A percentile compares a stretch with the other conserved stretches of the same genome.
Evolutionary conservation across 2,329 filamentous ascomycete genomes (phyloP).

Genomic region (Sporothrix protearum): DNA sequence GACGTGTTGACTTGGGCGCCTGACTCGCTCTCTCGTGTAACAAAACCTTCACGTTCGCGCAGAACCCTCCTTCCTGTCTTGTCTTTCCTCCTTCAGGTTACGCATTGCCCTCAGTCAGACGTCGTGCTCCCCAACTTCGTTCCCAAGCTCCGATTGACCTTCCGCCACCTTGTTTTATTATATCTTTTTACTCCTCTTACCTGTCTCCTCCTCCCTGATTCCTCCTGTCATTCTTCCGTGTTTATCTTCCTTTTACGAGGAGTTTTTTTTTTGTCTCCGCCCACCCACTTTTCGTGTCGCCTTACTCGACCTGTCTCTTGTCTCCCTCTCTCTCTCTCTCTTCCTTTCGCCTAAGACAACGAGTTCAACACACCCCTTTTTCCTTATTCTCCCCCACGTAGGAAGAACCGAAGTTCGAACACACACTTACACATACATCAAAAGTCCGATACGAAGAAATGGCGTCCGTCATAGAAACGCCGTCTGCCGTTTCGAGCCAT

Average conservation of each 20-base stretch:
- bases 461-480: constrained; percentile 40
- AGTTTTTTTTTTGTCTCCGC: not conserved
- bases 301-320: not conserved
- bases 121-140: constrained; percentile 1
- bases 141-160: constrained; percentile 2
- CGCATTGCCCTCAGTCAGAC: constrained; percentile 12
- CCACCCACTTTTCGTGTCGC: not conserved
- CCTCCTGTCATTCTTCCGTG: not conserved
- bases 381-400: not conserved
- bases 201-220: not conserved
- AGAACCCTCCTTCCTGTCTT: not conserved
- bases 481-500: constrained; percentile 33
- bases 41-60: not conserved
- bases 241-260: not conserved
- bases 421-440: not conserved
- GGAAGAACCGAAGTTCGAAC: not conserved
- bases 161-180: not conserved
- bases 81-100: not conserved
- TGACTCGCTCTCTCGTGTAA: not conserved
- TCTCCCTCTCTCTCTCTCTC: not conserved
- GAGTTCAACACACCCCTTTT: not conserved
- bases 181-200: not conserved
- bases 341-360: not conserved
- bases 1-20: not conserved
- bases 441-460: constrained; percentile 31